Percentiles rank a stretch among this genome's conserved stretches.
Evolutionary conservation across 306 rosid genomes (phyloP).

Genomic region (Prinsepia uniflora): DNA sequence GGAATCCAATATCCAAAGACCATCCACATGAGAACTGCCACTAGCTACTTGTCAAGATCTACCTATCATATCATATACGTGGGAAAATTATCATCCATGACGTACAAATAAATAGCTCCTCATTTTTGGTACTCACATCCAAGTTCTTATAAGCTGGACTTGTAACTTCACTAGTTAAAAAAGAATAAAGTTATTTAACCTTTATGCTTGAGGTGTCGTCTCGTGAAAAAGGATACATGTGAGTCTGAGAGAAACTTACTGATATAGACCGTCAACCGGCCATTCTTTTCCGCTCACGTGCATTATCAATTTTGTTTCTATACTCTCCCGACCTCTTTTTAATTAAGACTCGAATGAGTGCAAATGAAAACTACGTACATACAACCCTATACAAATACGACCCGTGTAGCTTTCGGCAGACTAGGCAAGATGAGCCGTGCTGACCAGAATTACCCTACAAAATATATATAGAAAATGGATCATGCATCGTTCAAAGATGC

Average conservation of each 20-base stretch:
- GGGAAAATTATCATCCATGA: too few species aligned
- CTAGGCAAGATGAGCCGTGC: slow-evolving; percentile 21
- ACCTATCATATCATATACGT: not conserved
- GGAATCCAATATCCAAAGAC: not conserved
- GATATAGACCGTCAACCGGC: too few species aligned
- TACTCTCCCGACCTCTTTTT: too few species aligned
- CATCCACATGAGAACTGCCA: not conserved
- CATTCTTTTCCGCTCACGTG: too few species aligned
- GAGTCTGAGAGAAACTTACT: too few species aligned
- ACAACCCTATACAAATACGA: not conserved
- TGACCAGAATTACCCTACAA: slow-evolving; percentile 27
- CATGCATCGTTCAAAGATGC: slow-evolving; percentile 48
- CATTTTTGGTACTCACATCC: not conserved
- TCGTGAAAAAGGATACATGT: too few species aligned
- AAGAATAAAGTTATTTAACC: too few species aligned
- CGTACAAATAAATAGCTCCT: not conserved
- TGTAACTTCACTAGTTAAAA: too few species aligned
- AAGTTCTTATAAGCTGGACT: not conserved
- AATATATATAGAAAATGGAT: not conserved
- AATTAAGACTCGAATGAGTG: not conserved
- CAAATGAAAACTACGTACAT: not conserved
- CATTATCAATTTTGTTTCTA: too few species aligned
- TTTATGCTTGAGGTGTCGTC: too few species aligned
- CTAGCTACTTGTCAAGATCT: not conserved
- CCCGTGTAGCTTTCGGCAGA: not conserved